Base-by-base conservation (phyloP, 768 basidiomycete genomes). In the Amanita molliuscula region DNA sequence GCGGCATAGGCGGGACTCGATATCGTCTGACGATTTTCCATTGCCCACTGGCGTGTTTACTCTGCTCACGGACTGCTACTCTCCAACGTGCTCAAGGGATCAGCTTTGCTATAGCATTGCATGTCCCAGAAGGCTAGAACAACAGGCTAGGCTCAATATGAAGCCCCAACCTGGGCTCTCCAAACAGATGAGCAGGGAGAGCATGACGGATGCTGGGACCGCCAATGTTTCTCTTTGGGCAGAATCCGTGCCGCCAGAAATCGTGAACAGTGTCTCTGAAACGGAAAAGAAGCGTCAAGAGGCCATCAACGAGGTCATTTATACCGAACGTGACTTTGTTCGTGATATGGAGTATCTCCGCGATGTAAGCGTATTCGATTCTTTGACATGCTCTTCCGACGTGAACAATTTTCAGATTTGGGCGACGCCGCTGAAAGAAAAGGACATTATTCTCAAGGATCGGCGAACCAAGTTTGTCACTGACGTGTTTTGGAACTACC, bases 401-500 rank as follows among this genome's bases (percentile, higher is more conserved):
- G 33, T 28, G 41, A 29, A 29, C 33, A 15, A 10, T 28, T 34
- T 51, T 20, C 42, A 95, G 92, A 74, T 76, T 48, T 99, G 96
- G 96, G 79, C 96, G 48, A 87, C 85, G 53, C 88, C 86, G 1
- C 74, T 98, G 23, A 81, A 83, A 58, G 81, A 84, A 44, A 63
- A 65, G 21, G 77, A 89, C 53, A 77, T 92, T 62, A 84, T 98
- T 44, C 84, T 92, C 2, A 71, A 76, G 29, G 72, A 77, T 0
- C 77, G 88, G 43, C 79, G 89, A 16, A 81, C 82, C 18, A 86
- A 89, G 59, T 96, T 99, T 65, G 71, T 97, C 28, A 76, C 82
- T 23, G 94, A 96, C 61, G 93, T 98, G 40, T 98, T 99, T 67
- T 98, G 96, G 96, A 99, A 99, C 62, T 75, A 97, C 18, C 79